Evolutionary conservation across 371 early-diverging fungal genomes (phyloP).

Genomic region (Mortierella sp.): DNA sequence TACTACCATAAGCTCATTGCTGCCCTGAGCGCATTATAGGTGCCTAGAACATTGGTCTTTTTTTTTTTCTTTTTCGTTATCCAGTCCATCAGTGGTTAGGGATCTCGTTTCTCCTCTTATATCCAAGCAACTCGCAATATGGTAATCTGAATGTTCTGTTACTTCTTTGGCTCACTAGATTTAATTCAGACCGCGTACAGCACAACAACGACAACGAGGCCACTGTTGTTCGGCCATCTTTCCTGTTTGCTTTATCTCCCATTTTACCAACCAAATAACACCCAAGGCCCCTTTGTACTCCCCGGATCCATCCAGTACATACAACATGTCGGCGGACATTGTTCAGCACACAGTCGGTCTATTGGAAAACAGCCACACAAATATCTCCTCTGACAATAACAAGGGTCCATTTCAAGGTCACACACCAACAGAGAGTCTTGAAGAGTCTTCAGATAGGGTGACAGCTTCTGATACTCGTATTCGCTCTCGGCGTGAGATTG

Average conservation of each 20-base stretch:
- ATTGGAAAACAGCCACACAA: constrained; percentile 8
- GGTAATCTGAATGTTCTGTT: background rate
- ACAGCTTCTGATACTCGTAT: background rate
- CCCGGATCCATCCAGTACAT: background rate
- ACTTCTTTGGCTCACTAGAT: constrained; percentile 5
- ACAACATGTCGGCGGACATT: background rate
- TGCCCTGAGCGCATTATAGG: background rate
- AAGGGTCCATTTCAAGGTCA: background rate
- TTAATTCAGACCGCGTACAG: constrained; percentile 1
- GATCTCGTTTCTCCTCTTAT: too few relatives aligned
- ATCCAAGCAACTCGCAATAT: background rate
- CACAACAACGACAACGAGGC: background rate
- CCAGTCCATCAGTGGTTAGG: background rate
- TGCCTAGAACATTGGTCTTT: background rate
- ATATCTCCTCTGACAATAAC: background rate
- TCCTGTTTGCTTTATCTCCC: too few relatives aligned
- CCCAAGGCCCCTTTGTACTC: too few relatives aligned
- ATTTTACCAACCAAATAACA: too few relatives aligned
- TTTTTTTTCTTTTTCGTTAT: constrained; percentile 1
- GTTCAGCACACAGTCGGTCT: constrained; percentile 6
- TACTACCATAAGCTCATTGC: too few relatives aligned
- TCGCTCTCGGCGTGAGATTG: constrained; percentile 21
- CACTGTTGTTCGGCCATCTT: background rate
- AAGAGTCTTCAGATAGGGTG: background rate
- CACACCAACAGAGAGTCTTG: background rate